Conservation (phyloP, 2,329 filamentous ascomycete genomes). For the Trichoderma sp. region DNA sequence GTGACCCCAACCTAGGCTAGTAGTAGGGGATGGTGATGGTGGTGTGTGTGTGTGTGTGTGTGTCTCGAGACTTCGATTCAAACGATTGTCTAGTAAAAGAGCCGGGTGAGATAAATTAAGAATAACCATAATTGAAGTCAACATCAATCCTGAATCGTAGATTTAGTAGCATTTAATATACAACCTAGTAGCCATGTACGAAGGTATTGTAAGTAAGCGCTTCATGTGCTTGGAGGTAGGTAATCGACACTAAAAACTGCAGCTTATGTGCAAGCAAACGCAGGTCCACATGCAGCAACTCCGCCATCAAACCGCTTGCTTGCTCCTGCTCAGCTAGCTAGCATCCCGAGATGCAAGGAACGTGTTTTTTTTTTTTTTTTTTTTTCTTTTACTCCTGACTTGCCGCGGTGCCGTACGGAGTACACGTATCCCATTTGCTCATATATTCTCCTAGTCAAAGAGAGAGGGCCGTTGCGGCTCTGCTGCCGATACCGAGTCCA, state of each 20-base stretch:
- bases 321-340: neutral
- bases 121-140: neutral
- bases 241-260: neutral
- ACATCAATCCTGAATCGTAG: neutral
- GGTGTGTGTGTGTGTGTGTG: neutral
- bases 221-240: neutral
- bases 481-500: neutral
- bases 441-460: neutral
- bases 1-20: constrained; percentile 12
- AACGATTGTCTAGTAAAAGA: neutral
- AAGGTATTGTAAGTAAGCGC: neutral
- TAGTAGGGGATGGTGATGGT: neutral
- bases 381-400: neutral
- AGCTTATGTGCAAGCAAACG: neutral
- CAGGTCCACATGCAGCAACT: constrained; percentile 15
- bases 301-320: neutral
- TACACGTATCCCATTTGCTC: constrained; percentile 1
- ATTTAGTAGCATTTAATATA: neutral
- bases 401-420: neutral
- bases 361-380: neutral
- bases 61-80: neutral
- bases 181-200: too few species aligned
- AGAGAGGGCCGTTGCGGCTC: neutral
- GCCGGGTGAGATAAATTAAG: neutral
- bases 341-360: constrained; percentile 11